Percentiles rank a stretch among this genome's conserved stretches.
These are phyloP conservation scores for Pestalotiopsis sp. DNA, from an alignment of 2,329 filamentous ascomycete genomes.

Conservation along the genomic window DNA sequence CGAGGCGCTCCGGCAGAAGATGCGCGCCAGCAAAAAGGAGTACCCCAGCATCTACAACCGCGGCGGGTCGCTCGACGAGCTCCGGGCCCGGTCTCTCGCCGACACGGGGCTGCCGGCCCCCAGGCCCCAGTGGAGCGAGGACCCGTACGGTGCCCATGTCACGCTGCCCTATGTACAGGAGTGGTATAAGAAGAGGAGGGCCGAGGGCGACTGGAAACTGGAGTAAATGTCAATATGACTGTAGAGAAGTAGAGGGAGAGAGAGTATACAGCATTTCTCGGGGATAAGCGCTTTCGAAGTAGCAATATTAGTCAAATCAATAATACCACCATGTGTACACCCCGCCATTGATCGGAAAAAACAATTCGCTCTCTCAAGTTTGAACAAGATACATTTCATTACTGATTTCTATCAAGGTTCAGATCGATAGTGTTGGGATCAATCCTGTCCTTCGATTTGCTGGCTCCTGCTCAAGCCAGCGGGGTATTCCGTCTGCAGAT, in stretches of 20 bases:
- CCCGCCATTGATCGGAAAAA: too few relatives aligned
- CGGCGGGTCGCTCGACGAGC: conserved; percentile 41
- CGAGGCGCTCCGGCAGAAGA: conserved; percentile 32
- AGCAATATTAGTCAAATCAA: too few relatives aligned
- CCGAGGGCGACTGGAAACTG: conserved; percentile 24
- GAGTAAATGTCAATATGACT: conserved; percentile 13
- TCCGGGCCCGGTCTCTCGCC: conserved; percentile 36
- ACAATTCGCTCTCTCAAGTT: background rate
- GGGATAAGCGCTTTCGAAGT: too few relatives aligned
- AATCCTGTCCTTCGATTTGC: background rate
- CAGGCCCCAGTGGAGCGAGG: conserved; percentile 43
- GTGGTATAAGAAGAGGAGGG: conserved; percentile 43
- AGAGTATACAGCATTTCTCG: too few relatives aligned
- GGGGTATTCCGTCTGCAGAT: background rate
- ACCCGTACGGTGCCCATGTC: conserved; percentile 47
- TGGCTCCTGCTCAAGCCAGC: conserved; percentile 3
- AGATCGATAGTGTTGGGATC: background rate
- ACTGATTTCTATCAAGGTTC: background rate
- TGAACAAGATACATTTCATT: background rate
- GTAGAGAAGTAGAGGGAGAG: too few relatives aligned
- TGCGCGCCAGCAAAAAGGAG: conserved; percentile 23
- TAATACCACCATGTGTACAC: too few relatives aligned
- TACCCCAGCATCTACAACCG: conserved; percentile 38
- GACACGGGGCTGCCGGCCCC: conserved; percentile 47
- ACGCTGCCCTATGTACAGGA: conserved; percentile 42